phyloP scores from a whole-genome alignment of 306 rosid species.

The Dicorynia guianensis region DNA sequence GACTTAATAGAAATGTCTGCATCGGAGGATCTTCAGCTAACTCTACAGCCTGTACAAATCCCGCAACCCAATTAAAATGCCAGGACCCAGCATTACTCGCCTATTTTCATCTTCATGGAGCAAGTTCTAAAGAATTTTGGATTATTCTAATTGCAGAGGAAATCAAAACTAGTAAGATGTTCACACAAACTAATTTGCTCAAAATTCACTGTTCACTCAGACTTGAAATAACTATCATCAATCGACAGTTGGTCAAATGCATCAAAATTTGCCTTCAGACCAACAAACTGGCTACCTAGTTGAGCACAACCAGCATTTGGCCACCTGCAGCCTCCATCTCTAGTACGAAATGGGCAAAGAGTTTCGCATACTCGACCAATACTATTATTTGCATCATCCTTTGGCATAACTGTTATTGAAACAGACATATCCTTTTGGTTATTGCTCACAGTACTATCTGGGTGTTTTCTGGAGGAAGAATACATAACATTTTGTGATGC shows the following conservation, averaged over 20 bases:
- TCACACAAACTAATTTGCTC: constrained; percentile 12
- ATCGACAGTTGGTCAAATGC: constrained; percentile 86
- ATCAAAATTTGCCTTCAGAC: constrained; percentile 90
- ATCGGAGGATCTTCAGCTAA: constrained; percentile 40
- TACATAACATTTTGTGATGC: constrained; percentile 40
- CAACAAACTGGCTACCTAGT: constrained; percentile 82
- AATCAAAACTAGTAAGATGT: constrained; percentile 38
- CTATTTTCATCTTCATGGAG: constrained; percentile 20
- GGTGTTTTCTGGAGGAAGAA: constrained; percentile 53
- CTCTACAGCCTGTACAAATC: constrained; percentile 63
- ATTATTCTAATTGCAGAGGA: constrained; percentile 28
- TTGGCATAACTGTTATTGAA: constrained; percentile 52
- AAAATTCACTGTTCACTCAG: constrained; percentile 47
- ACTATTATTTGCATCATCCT: constrained; percentile 51
- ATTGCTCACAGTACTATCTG: constrained; percentile 44
- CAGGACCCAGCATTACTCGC: constrained; percentile 36
- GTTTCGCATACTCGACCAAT: constrained; percentile 70
- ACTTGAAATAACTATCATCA: constrained; percentile 80
- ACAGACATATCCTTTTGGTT: constrained; percentile 60
- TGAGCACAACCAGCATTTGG: constrained; percentile 91
- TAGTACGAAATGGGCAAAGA: constrained; percentile 73
- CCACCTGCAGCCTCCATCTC: constrained; percentile 89
- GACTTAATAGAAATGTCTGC: constrained; percentile 16
- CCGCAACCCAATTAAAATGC: constrained; percentile 55
- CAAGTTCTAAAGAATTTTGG: constrained; percentile 26